A percentile compares a stretch with the other conserved stretches of the same genome.
These are phyloP conservation scores for Apiotrichum laibachii DNA, from an alignment of 1,284 basidiomycete genomes.

Conservation along the genomic window DNA sequence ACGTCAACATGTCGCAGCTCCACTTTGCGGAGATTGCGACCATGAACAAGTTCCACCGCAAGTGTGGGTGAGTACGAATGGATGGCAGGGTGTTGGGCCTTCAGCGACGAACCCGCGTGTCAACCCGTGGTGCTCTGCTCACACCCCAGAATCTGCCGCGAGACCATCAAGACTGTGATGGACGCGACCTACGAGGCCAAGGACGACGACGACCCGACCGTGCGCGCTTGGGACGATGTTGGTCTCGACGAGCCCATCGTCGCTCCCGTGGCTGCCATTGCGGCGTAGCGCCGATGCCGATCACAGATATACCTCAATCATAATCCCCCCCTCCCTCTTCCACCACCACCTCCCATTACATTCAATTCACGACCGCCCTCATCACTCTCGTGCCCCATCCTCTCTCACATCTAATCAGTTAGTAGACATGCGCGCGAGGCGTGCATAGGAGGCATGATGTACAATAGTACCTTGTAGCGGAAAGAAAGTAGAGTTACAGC, in stretches of 20 bases:
- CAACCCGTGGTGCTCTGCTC: neutral
- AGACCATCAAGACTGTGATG: constrained; percentile 10
- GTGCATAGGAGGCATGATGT: constrained; percentile 8
- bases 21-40: constrained; percentile 53
- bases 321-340: too few species aligned
- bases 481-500: neutral
- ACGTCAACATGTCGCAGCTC: constrained; percentile 51
- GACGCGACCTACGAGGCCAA: constrained; percentile 39
- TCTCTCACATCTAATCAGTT: neutral
- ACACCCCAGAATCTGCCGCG: constrained; percentile 32
- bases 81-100: too few species aligned
- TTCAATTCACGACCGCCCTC: too few species aligned
- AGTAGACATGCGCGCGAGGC: constrained; percentile 1
- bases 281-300: too few species aligned
- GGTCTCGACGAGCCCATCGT: constrained; percentile 7
- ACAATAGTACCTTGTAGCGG: constrained; percentile 3
- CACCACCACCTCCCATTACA: too few species aligned
- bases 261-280: neutral
- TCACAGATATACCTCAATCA: too few species aligned
- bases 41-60: constrained; percentile 33
- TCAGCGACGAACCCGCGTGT: neutral
- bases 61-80: constrained; percentile 41
- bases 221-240: constrained; percentile 44
- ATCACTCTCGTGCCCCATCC: too few species aligned
- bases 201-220: constrained; percentile 34